Evolutionary conservation across 148 eudicot species (phyloP), one percentile per base, ranked within the genome.

Genomic region (Nyssa sinensis): DNA sequence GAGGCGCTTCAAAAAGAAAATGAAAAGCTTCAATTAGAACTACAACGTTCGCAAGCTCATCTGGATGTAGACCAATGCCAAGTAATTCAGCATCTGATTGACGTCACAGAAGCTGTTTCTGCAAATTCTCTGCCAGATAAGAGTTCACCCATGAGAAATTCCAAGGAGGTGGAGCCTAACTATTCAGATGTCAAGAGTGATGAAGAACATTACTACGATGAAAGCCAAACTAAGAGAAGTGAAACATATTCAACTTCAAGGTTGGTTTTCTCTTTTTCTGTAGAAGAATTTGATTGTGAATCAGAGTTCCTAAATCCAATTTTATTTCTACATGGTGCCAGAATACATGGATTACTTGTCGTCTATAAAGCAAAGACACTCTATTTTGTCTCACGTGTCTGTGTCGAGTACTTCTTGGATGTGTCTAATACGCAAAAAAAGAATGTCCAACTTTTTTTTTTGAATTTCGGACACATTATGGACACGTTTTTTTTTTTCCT

Each of bases 51-150:
- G 25, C 98, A 93, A 77, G 81, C 91, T 72, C 82, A 87, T 81
- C 80, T 83, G 77, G 99, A 93, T 81, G 85, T 91, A 34, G 71
- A 78, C 81, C 91, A 96, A 62, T 93, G 99, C 81, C 88, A 96
- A 88, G 93, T 96, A 58, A 96, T 96, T 74, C 91, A 89, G 68
- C 93, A 85, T 59, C 85, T 96, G 81, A 88, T 96, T 71, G 95
- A 88, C 68, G 92, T 96, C 67, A 91, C 95, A 17, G 91, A 91
- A 84, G 72, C 88, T 49, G 91, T 90, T 78, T 86, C 94, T 68
- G 75, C 80, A 63, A 79, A 72, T 62, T 85, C 94, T 74, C 68
- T 80, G 35, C 53, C 80, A 23, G 94, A 84, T 14, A 84, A 88
- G 67, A 59, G 65, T 80, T 81, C 85, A 30, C 75, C 88, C 17